phyloP scores from a whole-genome alignment of 495 filamentous ascomycete species.

The Penicillium turbatum region DNA sequence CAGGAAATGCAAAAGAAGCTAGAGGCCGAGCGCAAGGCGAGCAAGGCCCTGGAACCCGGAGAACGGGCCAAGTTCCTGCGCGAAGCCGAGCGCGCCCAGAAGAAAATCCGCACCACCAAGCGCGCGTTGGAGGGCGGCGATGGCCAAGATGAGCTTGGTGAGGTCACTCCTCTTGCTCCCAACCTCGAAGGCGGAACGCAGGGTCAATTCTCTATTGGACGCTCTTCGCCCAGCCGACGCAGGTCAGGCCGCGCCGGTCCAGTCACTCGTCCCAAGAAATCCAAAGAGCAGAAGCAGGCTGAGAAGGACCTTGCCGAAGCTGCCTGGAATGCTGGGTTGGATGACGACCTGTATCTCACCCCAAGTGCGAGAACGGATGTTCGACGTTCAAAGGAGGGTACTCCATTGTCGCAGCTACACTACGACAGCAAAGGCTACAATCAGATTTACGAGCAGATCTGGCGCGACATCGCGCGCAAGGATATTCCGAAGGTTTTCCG shows the following conservation, averaged over 20 bases:
- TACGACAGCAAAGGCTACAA: conserved; percentile 90
- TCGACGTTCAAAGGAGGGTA: conserved; percentile 55
- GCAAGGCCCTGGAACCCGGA: conserved; percentile 67
- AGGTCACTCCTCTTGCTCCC: conserved; percentile 68
- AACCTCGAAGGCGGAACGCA: conserved; percentile 87
- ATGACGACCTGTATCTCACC: conserved; percentile 66
- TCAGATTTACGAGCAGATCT: conserved; percentile 97
- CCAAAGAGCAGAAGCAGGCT: conserved; percentile 93
- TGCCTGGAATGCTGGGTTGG: conserved; percentile 79
- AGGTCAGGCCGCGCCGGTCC: conserved; percentile 61
- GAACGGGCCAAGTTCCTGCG: conserved; percentile 72
- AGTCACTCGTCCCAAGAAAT: conserved; percentile 69
- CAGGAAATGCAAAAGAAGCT: conserved; percentile 80
- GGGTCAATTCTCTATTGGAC: conserved; percentile 72
- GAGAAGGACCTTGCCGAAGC: conserved; percentile 91
- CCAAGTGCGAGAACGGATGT: conserved; percentile 59
- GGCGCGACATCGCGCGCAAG: conserved; percentile 89
- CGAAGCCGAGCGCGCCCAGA: conserved; percentile 79
- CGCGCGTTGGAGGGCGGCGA: conserved; percentile 78
- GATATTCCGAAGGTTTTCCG: conserved; percentile 89
- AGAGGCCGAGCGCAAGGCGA: conserved; percentile 71
- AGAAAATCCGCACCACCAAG: conserved; percentile 81
- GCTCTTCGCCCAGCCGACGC: conserved; percentile 58
- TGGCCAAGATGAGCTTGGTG: conserved; percentile 72
- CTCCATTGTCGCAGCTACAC: conserved; percentile 46